Conservation (phyloP, 1,284 basidiomycete species). For the Heterobasidion irregulare region DNA sequence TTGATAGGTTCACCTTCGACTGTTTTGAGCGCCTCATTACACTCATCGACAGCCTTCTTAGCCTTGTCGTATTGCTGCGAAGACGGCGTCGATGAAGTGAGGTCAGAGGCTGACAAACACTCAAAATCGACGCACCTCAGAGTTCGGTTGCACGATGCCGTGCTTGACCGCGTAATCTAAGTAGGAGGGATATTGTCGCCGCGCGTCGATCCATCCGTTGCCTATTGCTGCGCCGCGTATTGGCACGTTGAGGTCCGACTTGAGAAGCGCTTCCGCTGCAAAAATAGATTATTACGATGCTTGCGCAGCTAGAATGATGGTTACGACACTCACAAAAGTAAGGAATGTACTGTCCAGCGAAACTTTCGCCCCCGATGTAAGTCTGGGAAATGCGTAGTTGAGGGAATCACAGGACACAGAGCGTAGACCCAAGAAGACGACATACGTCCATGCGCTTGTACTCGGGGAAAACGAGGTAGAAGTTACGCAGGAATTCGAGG, state of each 20-base stretch:
- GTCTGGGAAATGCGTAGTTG: constrained; percentile 42
- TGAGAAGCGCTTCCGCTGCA: constrained; percentile 73
- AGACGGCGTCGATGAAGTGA: not conserved
- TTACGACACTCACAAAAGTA: constrained; percentile 63
- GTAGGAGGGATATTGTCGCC: constrained; percentile 85
- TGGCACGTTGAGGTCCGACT: constrained; percentile 47
- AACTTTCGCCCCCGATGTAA: constrained; percentile 89
- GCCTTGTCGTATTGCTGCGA: constrained; percentile 53
- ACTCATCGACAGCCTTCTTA: constrained; percentile 57
- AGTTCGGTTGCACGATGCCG: constrained; percentile 68
- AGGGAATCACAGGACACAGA: constrained; percentile 4
- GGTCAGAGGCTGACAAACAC: not conserved
- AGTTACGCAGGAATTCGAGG: constrained; percentile 79
- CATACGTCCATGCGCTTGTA: constrained; percentile 77
- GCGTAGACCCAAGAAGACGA: constrained; percentile 10
- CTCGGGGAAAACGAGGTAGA: constrained; percentile 90
- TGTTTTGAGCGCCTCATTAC: constrained; percentile 46
- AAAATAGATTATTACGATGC: not conserved
- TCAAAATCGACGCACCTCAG: constrained; percentile 40
- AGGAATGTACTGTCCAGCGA: constrained; percentile 98
- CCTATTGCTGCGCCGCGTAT: constrained; percentile 87
- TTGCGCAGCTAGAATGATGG: not conserved
- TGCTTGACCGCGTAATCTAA: constrained; percentile 82
- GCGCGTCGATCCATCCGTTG: constrained; percentile 95
- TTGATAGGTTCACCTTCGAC: constrained; percentile 53